These are phyloP conservation scores for Nemania diffusa DNA, from an alignment of 2,329 filamentous ascomycete species.

Conservation along the genomic window DNA sequence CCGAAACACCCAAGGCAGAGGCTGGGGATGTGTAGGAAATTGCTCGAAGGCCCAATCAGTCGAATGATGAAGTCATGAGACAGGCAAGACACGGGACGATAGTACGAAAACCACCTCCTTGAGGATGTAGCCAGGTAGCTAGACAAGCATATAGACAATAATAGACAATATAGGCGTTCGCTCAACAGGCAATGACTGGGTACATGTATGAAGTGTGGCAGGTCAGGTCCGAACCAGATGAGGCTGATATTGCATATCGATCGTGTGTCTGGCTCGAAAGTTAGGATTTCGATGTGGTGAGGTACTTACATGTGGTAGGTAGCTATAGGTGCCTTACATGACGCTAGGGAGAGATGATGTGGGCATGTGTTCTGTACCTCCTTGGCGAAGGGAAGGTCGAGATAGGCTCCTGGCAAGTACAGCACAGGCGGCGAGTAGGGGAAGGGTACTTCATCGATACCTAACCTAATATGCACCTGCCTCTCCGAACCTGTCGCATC, in stretches of 20 bases:
- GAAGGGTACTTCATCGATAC: background rate
- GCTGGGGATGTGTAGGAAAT: background rate
- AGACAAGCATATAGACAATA: background rate
- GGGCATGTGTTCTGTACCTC: too few relatives aligned
- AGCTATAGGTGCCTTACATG: slow-evolving; percentile 24
- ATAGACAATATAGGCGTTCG: background rate
- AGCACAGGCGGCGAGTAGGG: background rate
- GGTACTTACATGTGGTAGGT: slow-evolving; percentile 7
- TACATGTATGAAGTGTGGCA: background rate
- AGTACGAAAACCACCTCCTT: background rate
- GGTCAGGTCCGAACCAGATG: slow-evolving; percentile 9
- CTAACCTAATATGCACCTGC: background rate
- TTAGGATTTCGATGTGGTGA: background rate
- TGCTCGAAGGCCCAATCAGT: background rate
- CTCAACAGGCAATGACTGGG: background rate
- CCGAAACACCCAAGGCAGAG: background rate
- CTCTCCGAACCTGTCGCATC: background rate
- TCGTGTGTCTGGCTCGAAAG: background rate
- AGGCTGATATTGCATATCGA: slow-evolving; percentile 22
- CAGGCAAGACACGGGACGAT: background rate
- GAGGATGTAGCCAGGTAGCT: background rate
- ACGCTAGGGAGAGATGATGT: slow-evolving; percentile 1
- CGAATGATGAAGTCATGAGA: background rate
- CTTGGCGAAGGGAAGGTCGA: background rate
- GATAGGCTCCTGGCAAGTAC: background rate